Conservation (phyloP, 2,329 filamentous ascomycete species). For the Pseudofabraea citricarpa region DNA sequence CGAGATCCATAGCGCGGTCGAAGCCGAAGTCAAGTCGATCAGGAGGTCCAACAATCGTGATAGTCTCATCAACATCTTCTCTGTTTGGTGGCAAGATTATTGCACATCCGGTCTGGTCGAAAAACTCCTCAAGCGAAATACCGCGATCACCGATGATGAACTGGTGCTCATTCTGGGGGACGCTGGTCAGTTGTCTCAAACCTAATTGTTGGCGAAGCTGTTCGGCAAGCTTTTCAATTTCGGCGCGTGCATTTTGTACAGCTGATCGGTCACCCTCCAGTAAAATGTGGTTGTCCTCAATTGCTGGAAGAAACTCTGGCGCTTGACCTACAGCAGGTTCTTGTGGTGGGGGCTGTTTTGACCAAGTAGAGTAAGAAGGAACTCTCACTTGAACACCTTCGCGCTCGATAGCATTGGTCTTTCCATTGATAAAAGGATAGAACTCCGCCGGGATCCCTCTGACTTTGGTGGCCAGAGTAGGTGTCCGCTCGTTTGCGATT, state of each 20-base stretch:
- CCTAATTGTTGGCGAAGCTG: constrained; percentile 72
- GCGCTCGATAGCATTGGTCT: constrained; percentile 63
- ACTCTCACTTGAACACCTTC: constrained; percentile 78
- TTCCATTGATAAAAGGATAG: constrained; percentile 85
- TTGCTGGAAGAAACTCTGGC: constrained; percentile 65
- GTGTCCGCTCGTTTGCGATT: constrained; percentile 81
- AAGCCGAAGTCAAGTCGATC: constrained; percentile 69
- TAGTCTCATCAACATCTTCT: constrained; percentile 75
- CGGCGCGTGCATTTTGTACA: constrained; percentile 72
- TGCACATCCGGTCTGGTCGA: constrained; percentile 84
- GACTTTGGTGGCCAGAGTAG: constrained; percentile 75
- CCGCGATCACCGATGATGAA: constrained; percentile 89
- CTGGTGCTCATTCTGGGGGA: constrained; percentile 84
- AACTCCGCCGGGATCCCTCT: constrained; percentile 85
- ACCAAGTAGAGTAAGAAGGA: constrained; percentile 75
- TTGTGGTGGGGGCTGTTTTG: constrained; percentile 60
- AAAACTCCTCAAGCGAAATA: constrained; percentile 77
- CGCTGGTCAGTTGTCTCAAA: constrained; percentile 72
- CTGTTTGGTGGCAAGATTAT: constrained; percentile 74
- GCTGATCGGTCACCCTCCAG: constrained; percentile 81
- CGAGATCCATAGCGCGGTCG: constrained; percentile 82
- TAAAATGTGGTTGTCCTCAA: constrained; percentile 72
- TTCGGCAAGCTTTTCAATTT: constrained; percentile 74
- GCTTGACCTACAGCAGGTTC: constrained; percentile 57
- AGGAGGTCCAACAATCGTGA: constrained; percentile 78